phyloP scores from a whole-genome alignment of 2,329 filamentous ascomycete genomes.

The Akanthomyces muscarius region DNA sequence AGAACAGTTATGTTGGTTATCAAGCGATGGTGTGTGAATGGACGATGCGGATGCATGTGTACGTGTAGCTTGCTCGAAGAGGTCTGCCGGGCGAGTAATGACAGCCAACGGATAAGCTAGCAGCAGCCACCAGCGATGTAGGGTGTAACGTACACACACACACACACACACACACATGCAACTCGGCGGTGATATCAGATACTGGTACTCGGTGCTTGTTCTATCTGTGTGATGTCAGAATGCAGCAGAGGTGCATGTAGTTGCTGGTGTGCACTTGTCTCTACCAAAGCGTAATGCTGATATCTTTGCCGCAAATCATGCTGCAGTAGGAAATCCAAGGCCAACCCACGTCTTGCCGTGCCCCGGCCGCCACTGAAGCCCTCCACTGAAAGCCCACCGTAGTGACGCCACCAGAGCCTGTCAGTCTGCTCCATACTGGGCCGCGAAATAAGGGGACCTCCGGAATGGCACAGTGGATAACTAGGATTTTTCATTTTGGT shows the following conservation, averaged over 20 bases:
- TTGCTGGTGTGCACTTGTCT: too few species aligned
- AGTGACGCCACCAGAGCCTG: neutral
- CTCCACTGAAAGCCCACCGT: neutral
- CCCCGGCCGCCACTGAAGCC: neutral
- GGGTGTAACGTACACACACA: neutral
- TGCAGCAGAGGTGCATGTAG: neutral
- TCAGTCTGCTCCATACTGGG: neutral
- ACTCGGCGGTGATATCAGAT: neutral
- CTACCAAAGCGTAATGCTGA: too few species aligned
- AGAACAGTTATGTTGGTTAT: too few species aligned
- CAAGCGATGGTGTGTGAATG: too few species aligned
- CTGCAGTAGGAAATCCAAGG: too few species aligned
- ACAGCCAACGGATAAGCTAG: conserved; percentile 13
- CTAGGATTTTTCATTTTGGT: neutral
- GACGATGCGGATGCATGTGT: too few species aligned
- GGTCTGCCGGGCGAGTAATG: neutral
- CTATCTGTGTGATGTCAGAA: neutral
- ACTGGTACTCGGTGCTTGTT: neutral
- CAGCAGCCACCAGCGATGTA: neutral
- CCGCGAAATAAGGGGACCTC: neutral
- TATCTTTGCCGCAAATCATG: too few species aligned
- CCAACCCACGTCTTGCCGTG: too few species aligned
- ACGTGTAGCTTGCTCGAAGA: neutral
- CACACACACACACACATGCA: neutral
- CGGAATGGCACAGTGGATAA: neutral